phyloP scores from a whole-genome alignment of 2,329 filamentous ascomycete genomes.

The Myotisia sp. region DNA sequence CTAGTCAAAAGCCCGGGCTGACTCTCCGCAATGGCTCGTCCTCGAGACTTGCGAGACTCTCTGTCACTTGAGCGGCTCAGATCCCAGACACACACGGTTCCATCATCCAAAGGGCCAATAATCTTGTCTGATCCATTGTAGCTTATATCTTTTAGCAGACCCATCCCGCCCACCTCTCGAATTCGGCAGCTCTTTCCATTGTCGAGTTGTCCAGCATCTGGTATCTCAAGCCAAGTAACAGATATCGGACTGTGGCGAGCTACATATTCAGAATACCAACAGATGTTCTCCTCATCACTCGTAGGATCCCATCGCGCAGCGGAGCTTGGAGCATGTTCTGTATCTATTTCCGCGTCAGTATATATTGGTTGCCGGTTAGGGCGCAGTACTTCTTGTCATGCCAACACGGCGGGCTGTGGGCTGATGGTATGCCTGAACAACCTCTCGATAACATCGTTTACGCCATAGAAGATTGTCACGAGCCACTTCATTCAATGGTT shows the following conservation, averaged over 20 bases:
- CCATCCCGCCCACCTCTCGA: conserved; percentile 59
- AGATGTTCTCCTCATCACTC: conserved; percentile 54
- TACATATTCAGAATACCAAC: conserved; percentile 84
- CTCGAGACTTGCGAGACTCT: conserved; percentile 29
- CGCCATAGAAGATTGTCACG: conserved; percentile 70
- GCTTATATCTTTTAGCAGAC: conserved; percentile 45
- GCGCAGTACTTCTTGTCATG: too few species aligned
- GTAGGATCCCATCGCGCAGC: conserved; percentile 57
- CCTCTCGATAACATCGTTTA: conserved; percentile 55
- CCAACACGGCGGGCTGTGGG: too few species aligned
- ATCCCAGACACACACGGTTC: conserved; percentile 79
- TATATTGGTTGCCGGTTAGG: too few species aligned
- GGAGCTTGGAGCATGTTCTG: background rate
- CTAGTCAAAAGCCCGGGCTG: conserved; percentile 46
- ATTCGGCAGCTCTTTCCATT: conserved; percentile 27
- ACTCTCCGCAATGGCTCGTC: conserved; percentile 51
- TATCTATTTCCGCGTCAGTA: too few species aligned
- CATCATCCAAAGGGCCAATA: conserved; percentile 69
- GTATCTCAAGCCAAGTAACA: conserved; percentile 62
- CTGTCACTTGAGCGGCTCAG: conserved; percentile 32
- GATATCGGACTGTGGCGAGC: conserved; percentile 62
- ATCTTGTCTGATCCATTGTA: conserved; percentile 45
- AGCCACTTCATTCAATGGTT: conserved; percentile 49
- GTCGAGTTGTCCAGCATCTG: conserved; percentile 26
- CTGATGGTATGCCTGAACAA: too few species aligned